phyloP scores from a whole-genome alignment of 768 basidiomycete species.

The Lactifluus rugatus region DNA sequence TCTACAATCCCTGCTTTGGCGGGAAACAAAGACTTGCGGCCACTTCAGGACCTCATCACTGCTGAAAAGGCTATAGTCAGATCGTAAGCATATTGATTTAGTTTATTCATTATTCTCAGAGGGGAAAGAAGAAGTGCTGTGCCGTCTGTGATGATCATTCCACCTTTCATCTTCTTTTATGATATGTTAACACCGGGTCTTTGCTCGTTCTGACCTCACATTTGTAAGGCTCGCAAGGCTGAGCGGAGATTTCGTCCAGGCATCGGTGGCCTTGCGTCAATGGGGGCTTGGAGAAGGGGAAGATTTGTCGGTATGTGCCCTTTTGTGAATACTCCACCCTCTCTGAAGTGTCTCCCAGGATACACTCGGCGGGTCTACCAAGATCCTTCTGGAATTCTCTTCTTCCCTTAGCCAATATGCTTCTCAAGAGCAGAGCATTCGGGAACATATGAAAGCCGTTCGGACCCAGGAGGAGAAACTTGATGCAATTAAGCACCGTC shows the following conservation, averaged over 20 bases:
- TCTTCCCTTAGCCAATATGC: constrained; percentile 61
- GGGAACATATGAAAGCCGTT: constrained; percentile 69
- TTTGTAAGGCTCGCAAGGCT: constrained; percentile 50
- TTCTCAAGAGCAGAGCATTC: constrained; percentile 55
- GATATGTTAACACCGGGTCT: not conserved
- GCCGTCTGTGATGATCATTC: not conserved
- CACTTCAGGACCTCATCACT: constrained; percentile 82
- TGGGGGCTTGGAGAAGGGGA: constrained; percentile 81
- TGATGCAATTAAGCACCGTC: constrained; percentile 62
- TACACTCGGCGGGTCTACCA: constrained; percentile 58
- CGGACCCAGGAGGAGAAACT: constrained; percentile 78
- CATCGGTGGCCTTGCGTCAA: constrained; percentile 57
- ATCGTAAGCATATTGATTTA: constrained; percentile 41
- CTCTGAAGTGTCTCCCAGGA: constrained; percentile 39
- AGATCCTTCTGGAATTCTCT: constrained; percentile 57
- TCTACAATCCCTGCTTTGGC: constrained; percentile 64
- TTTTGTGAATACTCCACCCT: not conserved
- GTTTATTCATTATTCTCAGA: not conserved
- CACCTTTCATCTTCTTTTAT: not conserved
- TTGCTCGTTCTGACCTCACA: not conserved
- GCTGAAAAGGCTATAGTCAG: constrained; percentile 76
- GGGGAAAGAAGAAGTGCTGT: not conserved
- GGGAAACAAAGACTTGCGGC: constrained; percentile 68
- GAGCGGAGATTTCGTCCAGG: constrained; percentile 53
- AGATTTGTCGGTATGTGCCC: constrained; percentile 55